Conservation (phyloP, 768 basidiomycete species). For the Mycena haematopus region DNA sequence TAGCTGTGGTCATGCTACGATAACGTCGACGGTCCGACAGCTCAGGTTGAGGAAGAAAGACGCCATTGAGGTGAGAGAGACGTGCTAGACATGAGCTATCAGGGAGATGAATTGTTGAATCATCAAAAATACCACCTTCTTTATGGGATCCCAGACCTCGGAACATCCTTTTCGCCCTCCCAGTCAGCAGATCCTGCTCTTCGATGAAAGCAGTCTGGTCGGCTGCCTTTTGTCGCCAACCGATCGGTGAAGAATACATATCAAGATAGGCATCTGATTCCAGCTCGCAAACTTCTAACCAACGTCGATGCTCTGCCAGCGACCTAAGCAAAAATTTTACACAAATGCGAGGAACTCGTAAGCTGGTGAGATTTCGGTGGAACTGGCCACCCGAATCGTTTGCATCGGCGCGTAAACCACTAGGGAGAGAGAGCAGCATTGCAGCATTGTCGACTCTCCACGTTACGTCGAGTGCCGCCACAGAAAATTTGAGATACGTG, state of each 20-base stretch:
- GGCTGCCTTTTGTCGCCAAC: conserved; percentile 55
- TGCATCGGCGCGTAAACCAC: conserved; percentile 68
- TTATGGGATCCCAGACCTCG: conserved; percentile 32
- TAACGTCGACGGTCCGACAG: conserved; percentile 33
- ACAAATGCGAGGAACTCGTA: conserved; percentile 59
- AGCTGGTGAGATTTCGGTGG: conserved; percentile 67
- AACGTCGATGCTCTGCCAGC: conserved; percentile 48
- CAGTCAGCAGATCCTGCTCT: conserved; percentile 73
- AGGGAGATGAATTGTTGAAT: not conserved
- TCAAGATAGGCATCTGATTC: conserved; percentile 66
- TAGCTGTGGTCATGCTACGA: conserved; percentile 24
- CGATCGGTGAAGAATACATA: conserved; percentile 67
- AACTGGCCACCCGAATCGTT: conserved; percentile 78
- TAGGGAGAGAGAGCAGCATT: conserved; percentile 57
- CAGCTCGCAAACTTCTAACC: conserved; percentile 71
- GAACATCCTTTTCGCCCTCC: conserved; percentile 64
- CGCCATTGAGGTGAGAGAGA: conserved; percentile 50
- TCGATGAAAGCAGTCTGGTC: conserved; percentile 71
- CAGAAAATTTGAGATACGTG: conserved; percentile 78
- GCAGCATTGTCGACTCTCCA: conserved; percentile 62
- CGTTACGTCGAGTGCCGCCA: conserved; percentile 60
- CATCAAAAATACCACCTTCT: conserved; percentile 15
- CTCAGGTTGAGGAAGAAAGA: conserved; percentile 54
- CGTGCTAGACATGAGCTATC: conserved; percentile 27
- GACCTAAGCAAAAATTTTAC: conserved; percentile 58